phyloP scores from a whole-genome alignment of 2,329 filamentous ascomycete species.

The Lecanicillium sp. region DNA sequence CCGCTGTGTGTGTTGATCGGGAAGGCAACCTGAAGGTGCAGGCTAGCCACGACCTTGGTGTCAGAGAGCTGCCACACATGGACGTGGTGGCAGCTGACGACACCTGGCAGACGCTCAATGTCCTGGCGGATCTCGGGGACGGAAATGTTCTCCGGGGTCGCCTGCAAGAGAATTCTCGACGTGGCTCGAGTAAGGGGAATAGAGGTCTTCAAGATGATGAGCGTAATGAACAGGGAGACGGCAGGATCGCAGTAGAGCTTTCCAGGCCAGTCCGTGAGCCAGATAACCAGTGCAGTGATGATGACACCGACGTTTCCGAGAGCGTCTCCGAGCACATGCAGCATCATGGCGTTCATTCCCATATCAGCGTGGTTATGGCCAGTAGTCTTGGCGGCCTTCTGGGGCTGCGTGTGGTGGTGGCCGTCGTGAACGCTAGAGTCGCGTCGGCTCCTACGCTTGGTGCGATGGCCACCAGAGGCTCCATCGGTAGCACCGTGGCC shows the following conservation, averaged over 20 bases:
- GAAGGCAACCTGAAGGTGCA: constrained; percentile 89
- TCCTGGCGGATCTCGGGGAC: constrained; percentile 89
- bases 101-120: constrained; percentile 75
- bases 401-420: constrained; percentile 77
- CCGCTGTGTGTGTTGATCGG: constrained; percentile 76
- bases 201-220: constrained; percentile 66
- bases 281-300: constrained; percentile 76
- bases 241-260: constrained; percentile 84
- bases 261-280: constrained; percentile 75
- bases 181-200: constrained; percentile 74
- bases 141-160: constrained; percentile 80
- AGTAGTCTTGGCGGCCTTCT: constrained; percentile 45
- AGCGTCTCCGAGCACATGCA: constrained; percentile 74
- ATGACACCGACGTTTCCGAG: constrained; percentile 85
- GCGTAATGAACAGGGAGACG: constrained; percentile 89
- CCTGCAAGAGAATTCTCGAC: constrained; percentile 85
- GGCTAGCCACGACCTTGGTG: constrained; percentile 84
- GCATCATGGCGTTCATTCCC: constrained; percentile 84
- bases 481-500: constrained; percentile 21
- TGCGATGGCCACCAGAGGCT: constrained; percentile 15
- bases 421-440: constrained; percentile 55
- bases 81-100: constrained; percentile 87
- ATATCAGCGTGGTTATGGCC: constrained; percentile 80
- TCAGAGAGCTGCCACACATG: constrained; percentile 98
- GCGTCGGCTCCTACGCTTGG: constrained; percentile 23